phyloP scores from a whole-genome alignment of 345 rosid species.

The Anastatica hierochuntica region DNA sequence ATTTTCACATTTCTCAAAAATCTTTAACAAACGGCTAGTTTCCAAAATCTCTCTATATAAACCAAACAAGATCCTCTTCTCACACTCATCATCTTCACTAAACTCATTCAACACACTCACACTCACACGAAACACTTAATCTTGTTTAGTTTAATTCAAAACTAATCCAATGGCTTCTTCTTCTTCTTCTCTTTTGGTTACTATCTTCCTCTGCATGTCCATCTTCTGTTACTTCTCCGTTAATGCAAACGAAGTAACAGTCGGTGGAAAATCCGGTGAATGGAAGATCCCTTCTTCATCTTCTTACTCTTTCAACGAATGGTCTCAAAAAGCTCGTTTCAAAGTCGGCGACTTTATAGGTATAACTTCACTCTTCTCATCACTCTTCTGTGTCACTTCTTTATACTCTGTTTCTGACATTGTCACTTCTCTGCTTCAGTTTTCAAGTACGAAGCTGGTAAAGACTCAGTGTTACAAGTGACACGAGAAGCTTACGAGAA shows the following conservation, averaged over 20 bases:
- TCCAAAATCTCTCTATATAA: too few species aligned
- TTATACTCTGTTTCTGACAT: conserved; percentile 8
- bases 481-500: conserved; percentile 25
- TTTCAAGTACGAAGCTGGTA: conserved; percentile 52
- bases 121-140: too few species aligned
- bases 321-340: conserved; percentile 65
- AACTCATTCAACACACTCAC: too few species aligned
- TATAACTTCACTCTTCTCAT: too few species aligned
- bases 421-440: conserved; percentile 22
- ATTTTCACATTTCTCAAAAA: too few species aligned
- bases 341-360: conserved; percentile 55
- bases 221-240: not conserved
- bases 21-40: too few species aligned
- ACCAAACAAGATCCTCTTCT: too few species aligned
- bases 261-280: conserved; percentile 48
- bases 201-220: conserved; percentile 6
- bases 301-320: conserved; percentile 49
- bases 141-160: too few species aligned
- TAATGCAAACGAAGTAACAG: conserved; percentile 37
- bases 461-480: conserved; percentile 39
- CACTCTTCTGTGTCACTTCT: too few species aligned
- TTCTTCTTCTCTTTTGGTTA: conserved; percentile 2
- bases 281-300: conserved; percentile 54
- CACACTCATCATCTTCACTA: too few species aligned
- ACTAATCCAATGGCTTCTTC: not conserved